Percentiles rank a stretch among this genome's conserved stretches.
Conservation (phyloP, 306 rosid genomes). For the Rubus parviflorus region DNA sequence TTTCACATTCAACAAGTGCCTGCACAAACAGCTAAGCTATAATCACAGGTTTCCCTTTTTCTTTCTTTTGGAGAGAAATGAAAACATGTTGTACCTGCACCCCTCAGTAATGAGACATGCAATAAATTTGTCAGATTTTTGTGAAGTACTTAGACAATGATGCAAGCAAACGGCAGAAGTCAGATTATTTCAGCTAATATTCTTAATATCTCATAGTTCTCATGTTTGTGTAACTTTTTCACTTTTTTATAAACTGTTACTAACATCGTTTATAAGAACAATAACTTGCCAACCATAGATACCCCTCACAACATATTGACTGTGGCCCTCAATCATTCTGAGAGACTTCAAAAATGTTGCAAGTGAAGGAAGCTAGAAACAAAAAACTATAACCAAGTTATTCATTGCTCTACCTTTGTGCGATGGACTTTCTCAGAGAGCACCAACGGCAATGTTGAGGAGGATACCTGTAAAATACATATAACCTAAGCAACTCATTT, state of each 20-base stretch:
- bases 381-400: conserved; percentile 6
- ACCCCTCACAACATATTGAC: conserved; percentile 1
- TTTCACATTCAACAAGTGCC: conserved; percentile 96
- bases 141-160: neutral
- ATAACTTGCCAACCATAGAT: neutral
- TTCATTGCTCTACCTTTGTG: conserved; percentile 60
- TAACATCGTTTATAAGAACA: neutral
- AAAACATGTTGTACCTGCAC: neutral
- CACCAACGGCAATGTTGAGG: conserved; percentile 78
- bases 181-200: neutral
- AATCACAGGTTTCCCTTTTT: conserved; percentile 19
- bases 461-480: conserved; percentile 61
- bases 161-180: neutral
- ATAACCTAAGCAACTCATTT: conserved; percentile 29
- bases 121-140: neutral
- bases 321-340: conserved; percentile 9
- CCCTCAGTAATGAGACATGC: neutral
- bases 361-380: conserved; percentile 20
- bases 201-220: neutral
- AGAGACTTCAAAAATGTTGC: conserved; percentile 9
- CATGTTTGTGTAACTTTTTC: neutral
- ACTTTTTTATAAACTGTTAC: neutral
- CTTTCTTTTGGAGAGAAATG: neutral
- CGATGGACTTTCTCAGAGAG: conserved; percentile 87
- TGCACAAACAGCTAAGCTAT: conserved; percentile 34